Base-by-base conservation (phyloP, 805 yeast species). In the Candida maesae region DNA sequence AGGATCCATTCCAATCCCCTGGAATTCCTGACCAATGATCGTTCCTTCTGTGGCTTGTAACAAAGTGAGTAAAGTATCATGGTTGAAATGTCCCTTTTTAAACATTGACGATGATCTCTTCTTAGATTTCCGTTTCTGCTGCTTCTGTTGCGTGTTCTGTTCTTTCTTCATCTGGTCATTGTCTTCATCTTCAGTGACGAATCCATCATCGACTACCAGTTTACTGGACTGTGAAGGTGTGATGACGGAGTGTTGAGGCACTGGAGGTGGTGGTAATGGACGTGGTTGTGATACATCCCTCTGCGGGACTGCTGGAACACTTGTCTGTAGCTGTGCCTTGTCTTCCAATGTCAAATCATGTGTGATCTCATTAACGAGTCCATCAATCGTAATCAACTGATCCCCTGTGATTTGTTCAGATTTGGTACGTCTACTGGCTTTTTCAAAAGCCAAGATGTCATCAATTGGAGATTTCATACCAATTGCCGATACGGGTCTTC, bases 1-100 rank as follows among this genome's bases (percentile, higher is more conserved):
- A 0, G 73, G 64, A 9, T 91, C 89, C 49, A 89, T 70, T 28
- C 83, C 84, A 44, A 90, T 64, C 38, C 78, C 77, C 31, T 80
- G 77, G 57, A 89, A 85, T 51, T 87, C 93, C 68, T 69, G 67
- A 2, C 73, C 71, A 11, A 67, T 57, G 13, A 66, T 51, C 3
- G 71, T 66, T 1, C 73, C 73, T 36, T 65, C 66, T 0, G 71
- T 66, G 28, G 66, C 66, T 36, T 60, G 64, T 10, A 67, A 44
- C 33, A 67, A 37, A 38, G 66, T 66, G 3, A 66, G 47, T 12
- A 67, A 45, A 1, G 70, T 65, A 16, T 65, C 66, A 26, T 55
- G 57, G 29, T 49, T 52, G 41, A 57, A 52, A 18, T 48, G 52
- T 9, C 50, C 50, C 38, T 50, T 54, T 23, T 46, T 48, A 32